Evolutionary conservation across 306 rosid species (phyloP).

Genomic region (Benincasa hispida): DNA sequence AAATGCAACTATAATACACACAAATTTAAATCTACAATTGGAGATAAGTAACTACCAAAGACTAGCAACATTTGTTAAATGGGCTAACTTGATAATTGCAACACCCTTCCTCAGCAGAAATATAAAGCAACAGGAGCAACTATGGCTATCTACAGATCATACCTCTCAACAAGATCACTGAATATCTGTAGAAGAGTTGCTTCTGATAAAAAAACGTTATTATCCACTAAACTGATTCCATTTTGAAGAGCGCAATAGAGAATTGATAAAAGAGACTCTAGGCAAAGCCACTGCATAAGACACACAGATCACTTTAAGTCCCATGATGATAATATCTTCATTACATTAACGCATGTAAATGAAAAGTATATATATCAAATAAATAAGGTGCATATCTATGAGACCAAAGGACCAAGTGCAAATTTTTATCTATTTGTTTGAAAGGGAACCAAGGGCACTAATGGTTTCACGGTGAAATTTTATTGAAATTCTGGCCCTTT

Average conservation of each 20-base stretch:
- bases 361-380: background rate
- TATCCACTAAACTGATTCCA: constrained; percentile 34
- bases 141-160: constrained; percentile 6
- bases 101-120: background rate
- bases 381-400: background rate
- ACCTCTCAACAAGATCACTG: constrained; percentile 79
- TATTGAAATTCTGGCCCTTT: too few relatives aligned
- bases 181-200: constrained; percentile 54
- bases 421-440: too few relatives aligned
- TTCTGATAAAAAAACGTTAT: constrained; percentile 29
- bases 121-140: background rate
- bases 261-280: constrained; percentile 68
- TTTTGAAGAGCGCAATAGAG: constrained; percentile 38
- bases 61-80: background rate
- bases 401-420: background rate
- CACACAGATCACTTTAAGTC: constrained; percentile 1
- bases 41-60: background rate
- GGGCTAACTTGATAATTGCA: background rate
- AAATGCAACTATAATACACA: too few relatives aligned
- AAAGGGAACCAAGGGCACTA: too few relatives aligned
- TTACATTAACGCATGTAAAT: background rate
- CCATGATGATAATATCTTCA: background rate
- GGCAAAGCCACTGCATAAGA: constrained; percentile 73
- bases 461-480: too few relatives aligned
- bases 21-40: background rate